Base-by-base conservation (phyloP, 805 yeast species). In the Ogataea neopini region DNA sequence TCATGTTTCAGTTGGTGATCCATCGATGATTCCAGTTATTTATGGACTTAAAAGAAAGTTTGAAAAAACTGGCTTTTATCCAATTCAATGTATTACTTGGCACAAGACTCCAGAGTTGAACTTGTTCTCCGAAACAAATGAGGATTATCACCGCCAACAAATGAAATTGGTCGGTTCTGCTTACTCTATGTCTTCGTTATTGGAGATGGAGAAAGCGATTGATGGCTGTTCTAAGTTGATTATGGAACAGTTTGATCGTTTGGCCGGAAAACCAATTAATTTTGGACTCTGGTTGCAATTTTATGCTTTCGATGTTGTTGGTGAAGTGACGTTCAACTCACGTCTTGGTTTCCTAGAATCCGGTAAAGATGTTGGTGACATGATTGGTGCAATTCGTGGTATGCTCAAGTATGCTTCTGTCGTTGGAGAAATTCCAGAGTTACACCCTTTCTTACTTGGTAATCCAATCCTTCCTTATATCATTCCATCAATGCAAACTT, bases 271-370 rank as follows among this genome's bases (percentile, higher is more conserved):
- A 17, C 29, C 41, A 2, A 28, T 53, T 18, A 50, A 53, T 23
- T 48, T 53, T 11, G 54, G 57, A 8, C 34, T 44, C 28, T 53
- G 57, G 57, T 28, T 53, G 32, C 57, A 53, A 18, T 48, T 40
- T 18, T 53, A 50, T 42, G 57, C 57, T 6, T 53, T 53, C 40
- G 57, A 53, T 38, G 57, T 50, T 30, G 54, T 53, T 22, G 57
- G 54, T 15, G 53, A 50, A 23, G 50, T 53, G 22, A 50, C 51
- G 11, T 53, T 53, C 49, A 50, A 48, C 39, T 41, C 45, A 4
- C 49, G 39, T 23, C 32, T 53, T 7, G 57, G 57, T 3, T 53
- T 53, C 28, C 45, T 53, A 38, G 38, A 50, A 33, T 36, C 41
- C 9, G 57, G 57, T 15, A 37, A 37, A 17, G 57, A 53, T 29